Percentiles rank a stretch among this genome's conserved stretches.
phyloP scores from a whole-genome alignment of 2,329 filamentous ascomycete genomes.

The Ceratocystis huliohia region DNA sequence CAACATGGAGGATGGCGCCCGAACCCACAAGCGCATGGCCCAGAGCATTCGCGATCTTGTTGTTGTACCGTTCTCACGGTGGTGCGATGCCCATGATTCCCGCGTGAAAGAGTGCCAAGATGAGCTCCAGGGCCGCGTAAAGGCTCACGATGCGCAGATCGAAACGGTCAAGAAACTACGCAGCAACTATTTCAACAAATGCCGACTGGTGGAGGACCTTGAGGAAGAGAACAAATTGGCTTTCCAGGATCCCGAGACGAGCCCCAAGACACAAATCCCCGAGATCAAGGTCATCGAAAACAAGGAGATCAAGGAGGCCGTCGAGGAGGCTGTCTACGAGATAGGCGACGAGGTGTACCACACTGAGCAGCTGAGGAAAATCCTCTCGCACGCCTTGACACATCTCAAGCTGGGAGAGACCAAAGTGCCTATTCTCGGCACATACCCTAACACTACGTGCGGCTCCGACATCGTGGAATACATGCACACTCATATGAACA shows the following conservation, averaged over 20 bases:
- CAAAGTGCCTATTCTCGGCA: conserved; percentile 90
- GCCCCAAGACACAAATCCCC: conserved; percentile 55
- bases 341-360: conserved; percentile 81
- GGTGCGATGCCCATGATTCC: conserved; percentile 89
- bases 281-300: conserved; percentile 78
- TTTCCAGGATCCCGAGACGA: conserved; percentile 73
- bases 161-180: conserved; percentile 85
- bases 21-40: conserved; percentile 88
- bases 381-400: conserved; percentile 72
- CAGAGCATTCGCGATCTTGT: conserved; percentile 94
- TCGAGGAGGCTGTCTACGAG: conserved; percentile 77
- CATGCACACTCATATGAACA: conserved; percentile 75
- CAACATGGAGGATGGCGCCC: conserved; percentile 83
- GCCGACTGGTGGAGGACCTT: conserved; percentile 83
- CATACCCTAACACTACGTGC: conserved; percentile 82
- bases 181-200: conserved; percentile 98
- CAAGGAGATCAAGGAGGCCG: conserved; percentile 46
- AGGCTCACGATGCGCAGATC: conserved; percentile 82
- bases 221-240: conserved; percentile 98
- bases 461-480: conserved; percentile 94
- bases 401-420: conserved; percentile 78
- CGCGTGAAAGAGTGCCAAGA: conserved; percentile 91
- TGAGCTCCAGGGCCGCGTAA: conserved; percentile 79
- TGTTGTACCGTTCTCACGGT: conserved; percentile 82
- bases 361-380: conserved; percentile 80